Conservation (phyloP, 345 rosid species). For the Dipteronia sinensis region DNA sequence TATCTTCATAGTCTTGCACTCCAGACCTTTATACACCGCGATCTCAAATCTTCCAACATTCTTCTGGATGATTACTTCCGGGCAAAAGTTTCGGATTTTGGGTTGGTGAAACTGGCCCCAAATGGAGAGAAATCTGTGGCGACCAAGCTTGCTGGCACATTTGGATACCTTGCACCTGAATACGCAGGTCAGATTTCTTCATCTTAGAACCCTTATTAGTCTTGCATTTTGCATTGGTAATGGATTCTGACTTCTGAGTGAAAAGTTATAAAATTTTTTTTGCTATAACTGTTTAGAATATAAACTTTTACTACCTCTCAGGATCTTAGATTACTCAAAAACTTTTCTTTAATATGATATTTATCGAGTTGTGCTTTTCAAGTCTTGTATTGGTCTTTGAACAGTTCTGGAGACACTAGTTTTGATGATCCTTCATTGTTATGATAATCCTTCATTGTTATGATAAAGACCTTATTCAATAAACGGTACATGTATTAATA, state of each 20-base stretch:
- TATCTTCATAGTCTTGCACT: conserved; percentile 54
- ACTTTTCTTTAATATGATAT: neutral
- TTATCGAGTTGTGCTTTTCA: neutral
- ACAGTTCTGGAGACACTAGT: neutral
- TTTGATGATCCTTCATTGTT: neutral
- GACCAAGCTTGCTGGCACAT: conserved; percentile 59
- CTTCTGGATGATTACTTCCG: conserved; percentile 50
- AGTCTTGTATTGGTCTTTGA: neutral
- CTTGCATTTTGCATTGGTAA: neutral
- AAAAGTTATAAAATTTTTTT: neutral
- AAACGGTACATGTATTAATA: neutral
- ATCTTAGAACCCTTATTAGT: neutral
- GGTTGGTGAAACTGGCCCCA: conserved; percentile 55
- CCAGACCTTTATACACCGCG: conserved; percentile 56
- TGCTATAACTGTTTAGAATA: neutral
- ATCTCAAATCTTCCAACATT: conserved; percentile 62
- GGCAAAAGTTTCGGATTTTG: conserved; percentile 62
- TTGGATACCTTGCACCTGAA: conserved; percentile 68
- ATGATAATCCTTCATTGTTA: neutral
- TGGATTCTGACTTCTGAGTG: neutral
- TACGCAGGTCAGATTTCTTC: conserved; percentile 48
- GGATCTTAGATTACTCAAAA: neutral
- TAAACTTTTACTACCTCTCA: neutral
- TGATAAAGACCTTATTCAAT: neutral
- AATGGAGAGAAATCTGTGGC: conserved; percentile 50